These are phyloP conservation scores for Elaeis guineensis DNA, from an alignment of 176 grass and related monocot species.

Conservation along the genomic window DNA sequence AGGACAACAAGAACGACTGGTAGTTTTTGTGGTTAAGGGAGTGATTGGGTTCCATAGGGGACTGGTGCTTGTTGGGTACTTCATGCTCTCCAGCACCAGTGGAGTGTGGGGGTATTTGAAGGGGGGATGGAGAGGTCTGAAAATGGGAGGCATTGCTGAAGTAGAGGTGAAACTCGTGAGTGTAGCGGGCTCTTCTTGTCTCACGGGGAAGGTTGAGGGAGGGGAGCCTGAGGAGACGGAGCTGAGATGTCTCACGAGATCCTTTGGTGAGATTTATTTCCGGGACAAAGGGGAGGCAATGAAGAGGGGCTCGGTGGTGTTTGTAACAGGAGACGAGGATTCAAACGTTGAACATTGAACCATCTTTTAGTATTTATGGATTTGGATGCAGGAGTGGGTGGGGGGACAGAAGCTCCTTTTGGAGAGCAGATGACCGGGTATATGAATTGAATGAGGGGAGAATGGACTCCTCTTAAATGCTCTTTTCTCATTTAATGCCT, in stretches of 20 bases:
- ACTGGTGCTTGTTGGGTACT: neutral
- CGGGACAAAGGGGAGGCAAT: neutral
- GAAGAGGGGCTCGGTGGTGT: neutral
- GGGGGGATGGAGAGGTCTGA: neutral
- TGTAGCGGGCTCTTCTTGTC: neutral
- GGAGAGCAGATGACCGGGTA: too few relatives aligned
- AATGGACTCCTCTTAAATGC: too few relatives aligned
- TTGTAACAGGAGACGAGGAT: neutral
- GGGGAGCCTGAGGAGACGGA: slow-evolving; percentile 29
- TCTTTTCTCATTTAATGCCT: too few relatives aligned
- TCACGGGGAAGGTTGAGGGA: slow-evolving; percentile 37
- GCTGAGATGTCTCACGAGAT: slow-evolving; percentile 24
- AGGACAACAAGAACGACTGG: neutral
- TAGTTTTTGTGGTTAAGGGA: too few relatives aligned
- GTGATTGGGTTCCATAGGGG: neutral
- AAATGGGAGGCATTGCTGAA: slow-evolving; percentile 8
- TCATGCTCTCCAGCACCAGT: neutral
- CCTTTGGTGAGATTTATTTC: slow-evolving; percentile 9
- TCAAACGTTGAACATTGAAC: neutral
- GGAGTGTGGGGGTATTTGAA: slow-evolving; percentile 3
- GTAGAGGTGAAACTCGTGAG: slow-evolving; percentile 14
- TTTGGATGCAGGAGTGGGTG: too few relatives aligned
- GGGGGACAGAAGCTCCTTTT: too few relatives aligned
- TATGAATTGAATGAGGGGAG: too few relatives aligned
- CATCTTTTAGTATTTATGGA: too few relatives aligned